A percentile compares a stretch with the other conserved stretches of the same genome.
Evolutionary conservation across 2,329 filamentous ascomycete species (phyloP).

Genomic region (Dichotomopilus funicola): DNA sequence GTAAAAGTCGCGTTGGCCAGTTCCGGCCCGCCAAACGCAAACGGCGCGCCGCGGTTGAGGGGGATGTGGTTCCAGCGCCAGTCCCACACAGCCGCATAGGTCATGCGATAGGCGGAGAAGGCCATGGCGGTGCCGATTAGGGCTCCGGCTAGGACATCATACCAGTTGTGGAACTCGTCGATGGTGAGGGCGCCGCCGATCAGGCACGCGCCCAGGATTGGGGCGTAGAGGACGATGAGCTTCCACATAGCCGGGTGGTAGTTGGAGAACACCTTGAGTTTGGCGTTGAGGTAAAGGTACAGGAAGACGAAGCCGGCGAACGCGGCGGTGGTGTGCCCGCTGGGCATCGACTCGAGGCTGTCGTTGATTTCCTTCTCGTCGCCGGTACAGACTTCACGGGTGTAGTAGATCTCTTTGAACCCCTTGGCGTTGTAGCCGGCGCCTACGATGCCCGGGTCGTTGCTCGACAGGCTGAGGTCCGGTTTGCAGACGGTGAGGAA

Average conservation of each 20-base stretch:
- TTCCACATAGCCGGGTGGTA: constrained; percentile 64
- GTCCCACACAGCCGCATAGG: constrained; percentile 61
- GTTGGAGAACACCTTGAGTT: constrained; percentile 63
- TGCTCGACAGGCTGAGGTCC: constrained; percentile 36
- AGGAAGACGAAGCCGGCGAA: constrained; percentile 59
- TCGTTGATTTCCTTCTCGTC: constrained; percentile 52
- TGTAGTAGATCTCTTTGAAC: constrained; percentile 56
- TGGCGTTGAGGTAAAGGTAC: constrained; percentile 63
- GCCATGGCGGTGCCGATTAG: constrained; percentile 56
- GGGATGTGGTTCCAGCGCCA: constrained; percentile 61
- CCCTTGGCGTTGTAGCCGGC: constrained; percentile 42
- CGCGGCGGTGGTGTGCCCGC: constrained; percentile 59
- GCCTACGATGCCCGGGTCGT: constrained; percentile 12
- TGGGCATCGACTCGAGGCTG: constrained; percentile 59
- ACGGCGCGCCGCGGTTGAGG: constrained; percentile 28
- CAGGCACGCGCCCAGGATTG: constrained; percentile 52
- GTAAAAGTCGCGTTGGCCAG: too few relatives aligned
- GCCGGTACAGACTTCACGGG: constrained; percentile 53
- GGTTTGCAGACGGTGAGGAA: constrained; percentile 62
- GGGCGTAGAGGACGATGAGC: constrained; percentile 49
- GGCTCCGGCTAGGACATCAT: constrained; percentile 58
- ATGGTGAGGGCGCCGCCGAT: constrained; percentile 56
- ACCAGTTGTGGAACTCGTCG: constrained; percentile 63
- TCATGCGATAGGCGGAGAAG: constrained; percentile 56
- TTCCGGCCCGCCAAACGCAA: too few relatives aligned